A percentile compares a stretch with the other conserved stretches of the same genome.
phyloP scores from a whole-genome alignment of 257 asterid genomes.

The Jacaranda copaia region DNA sequence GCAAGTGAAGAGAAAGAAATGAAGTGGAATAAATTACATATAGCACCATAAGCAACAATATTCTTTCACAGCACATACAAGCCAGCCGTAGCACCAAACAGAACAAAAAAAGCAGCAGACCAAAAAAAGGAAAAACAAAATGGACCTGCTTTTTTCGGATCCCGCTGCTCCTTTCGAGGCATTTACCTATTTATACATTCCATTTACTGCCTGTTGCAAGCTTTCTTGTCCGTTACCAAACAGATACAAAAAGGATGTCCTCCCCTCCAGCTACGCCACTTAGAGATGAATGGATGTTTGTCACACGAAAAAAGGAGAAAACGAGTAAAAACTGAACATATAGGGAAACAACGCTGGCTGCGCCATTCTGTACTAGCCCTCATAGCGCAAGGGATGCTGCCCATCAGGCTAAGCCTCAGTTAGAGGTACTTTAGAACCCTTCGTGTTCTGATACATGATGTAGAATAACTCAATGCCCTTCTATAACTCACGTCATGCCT shows the following conservation, averaged over 20 bases:
- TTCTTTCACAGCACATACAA: conserved; percentile 15
- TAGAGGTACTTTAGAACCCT: conserved; percentile 39
- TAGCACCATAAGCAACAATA: conserved; percentile 25
- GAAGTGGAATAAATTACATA: not conserved
- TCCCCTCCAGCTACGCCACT: conserved; percentile 31
- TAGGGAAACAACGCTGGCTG: conserved; percentile 34
- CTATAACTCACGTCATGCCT: conserved; percentile 53
- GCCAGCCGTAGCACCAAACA: not conserved
- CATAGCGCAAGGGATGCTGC: conserved; percentile 40
- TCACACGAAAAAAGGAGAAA: too few relatives aligned
- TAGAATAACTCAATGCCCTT: conserved; percentile 22
- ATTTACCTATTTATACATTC: conserved; percentile 46
- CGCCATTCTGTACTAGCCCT: conserved; percentile 32
- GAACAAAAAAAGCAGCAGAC: conserved; percentile 31
- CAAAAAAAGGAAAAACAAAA: conserved; percentile 14
- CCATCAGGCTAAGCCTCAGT: conserved; percentile 35
- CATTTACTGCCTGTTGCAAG: conserved; percentile 42
- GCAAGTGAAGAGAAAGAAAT: not conserved
- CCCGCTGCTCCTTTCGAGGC: conserved; percentile 38
- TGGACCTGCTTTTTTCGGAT: conserved; percentile 34
- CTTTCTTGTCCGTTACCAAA: conserved; percentile 49
- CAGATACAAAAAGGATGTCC: conserved; percentile 59
- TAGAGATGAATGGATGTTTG: not conserved
- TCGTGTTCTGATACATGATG: conserved; percentile 14
- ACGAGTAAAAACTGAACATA: conserved; percentile 22